Evolutionary conservation across 2,329 filamentous ascomycete genomes (phyloP).

Genomic region (Bipolaris bicolor): DNA sequence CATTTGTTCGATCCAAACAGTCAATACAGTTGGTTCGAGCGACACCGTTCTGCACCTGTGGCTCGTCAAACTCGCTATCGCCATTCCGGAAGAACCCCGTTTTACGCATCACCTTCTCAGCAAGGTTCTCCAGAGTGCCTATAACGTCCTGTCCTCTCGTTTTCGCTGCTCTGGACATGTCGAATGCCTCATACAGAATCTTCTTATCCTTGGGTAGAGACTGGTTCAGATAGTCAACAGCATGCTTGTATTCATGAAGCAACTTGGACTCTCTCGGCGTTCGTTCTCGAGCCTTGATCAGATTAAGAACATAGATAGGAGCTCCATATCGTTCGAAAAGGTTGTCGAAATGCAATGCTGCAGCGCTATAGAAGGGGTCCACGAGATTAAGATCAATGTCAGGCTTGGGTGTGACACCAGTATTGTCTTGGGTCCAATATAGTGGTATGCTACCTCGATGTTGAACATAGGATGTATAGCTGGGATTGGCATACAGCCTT

Average conservation of each 20-base stretch:
- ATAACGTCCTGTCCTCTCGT: slow-evolving; percentile 92
- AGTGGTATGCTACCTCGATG: slow-evolving; percentile 95
- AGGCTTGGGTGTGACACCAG: slow-evolving; percentile 92
- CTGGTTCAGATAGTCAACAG: slow-evolving; percentile 91
- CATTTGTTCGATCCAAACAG: slow-evolving; percentile 95
- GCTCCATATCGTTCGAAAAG: slow-evolving; percentile 92
- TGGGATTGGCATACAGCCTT: slow-evolving; percentile 82
- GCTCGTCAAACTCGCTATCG: slow-evolving; percentile 67
- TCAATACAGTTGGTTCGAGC: slow-evolving; percentile 98
- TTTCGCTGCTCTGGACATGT: slow-evolving; percentile 97
- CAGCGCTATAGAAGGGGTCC: slow-evolving; percentile 93
- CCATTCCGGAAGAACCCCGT: slow-evolving; percentile 98
- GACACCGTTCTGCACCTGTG: slow-evolving; percentile 85
- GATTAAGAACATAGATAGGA: slow-evolving; percentile 87
- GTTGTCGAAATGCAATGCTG: slow-evolving; percentile 93
- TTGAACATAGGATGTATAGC: slow-evolving; percentile 95
- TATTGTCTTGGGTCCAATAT: slow-evolving; percentile 97
- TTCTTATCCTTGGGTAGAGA: slow-evolving; percentile 83
- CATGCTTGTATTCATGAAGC: slow-evolving; percentile 82
- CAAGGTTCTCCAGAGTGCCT: slow-evolving; percentile 85
- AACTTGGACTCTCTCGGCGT: slow-evolving; percentile 91
- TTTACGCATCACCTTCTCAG: slow-evolving; percentile 80
- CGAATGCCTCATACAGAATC: slow-evolving; percentile 94
- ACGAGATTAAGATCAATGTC: slow-evolving; percentile 95
- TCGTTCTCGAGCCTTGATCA: slow-evolving; percentile 84